Evolutionary conservation across 257 asterid species (phyloP), one percentile per base, ranked within the genome.

Genomic region (Penstemon newberryi): DNA sequence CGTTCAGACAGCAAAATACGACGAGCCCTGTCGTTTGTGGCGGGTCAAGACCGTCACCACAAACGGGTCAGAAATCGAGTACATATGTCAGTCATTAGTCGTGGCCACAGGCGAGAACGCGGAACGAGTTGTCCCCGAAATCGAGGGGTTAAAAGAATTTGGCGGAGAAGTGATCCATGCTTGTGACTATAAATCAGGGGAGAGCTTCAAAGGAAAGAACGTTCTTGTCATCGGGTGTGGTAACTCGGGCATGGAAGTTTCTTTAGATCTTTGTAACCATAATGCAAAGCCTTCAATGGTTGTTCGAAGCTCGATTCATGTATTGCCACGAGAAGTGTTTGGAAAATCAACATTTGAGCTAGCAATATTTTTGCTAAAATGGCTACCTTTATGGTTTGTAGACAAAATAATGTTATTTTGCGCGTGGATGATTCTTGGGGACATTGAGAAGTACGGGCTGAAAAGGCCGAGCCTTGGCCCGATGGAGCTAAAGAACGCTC

Each of bases 51-150:
- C 95, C 12, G 73, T 74, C 8, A 63, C 79, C 0, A 33, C 74
- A 0, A 43, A 19, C 53, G 86, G 82, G 7, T 60, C 73, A 0
- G 92, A 86, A 75, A 88, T 89, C 6, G 96, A 89, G 85, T 91
- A 91, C 58, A 77, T 91, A 67, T 91, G 96, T 68, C 98, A 89
- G 72, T 87, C 85, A 87, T 82, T 91, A 6, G 95, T 91, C 6
- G 96, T 91, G 43, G 98, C 98, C 13, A 89, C 96, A 0, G 98
- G 98, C 2, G 96, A 91, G 66, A 91, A 91, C 60, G 96, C 98
- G 0, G 94, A 89, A 72, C 69, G 74, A 0, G 83, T 89, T 1
- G 80, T 89, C 40, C 98, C 98, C 0, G 96, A 89, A 0, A 78
- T 91, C 37, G 92, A 87, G 4, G 98, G 98, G 3, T 59, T 91